Evolutionary conservation across 208 protist species (phyloP), one percentile per base, ranked within the genome.

Genomic region (Trypanosoma mega): DNA sequence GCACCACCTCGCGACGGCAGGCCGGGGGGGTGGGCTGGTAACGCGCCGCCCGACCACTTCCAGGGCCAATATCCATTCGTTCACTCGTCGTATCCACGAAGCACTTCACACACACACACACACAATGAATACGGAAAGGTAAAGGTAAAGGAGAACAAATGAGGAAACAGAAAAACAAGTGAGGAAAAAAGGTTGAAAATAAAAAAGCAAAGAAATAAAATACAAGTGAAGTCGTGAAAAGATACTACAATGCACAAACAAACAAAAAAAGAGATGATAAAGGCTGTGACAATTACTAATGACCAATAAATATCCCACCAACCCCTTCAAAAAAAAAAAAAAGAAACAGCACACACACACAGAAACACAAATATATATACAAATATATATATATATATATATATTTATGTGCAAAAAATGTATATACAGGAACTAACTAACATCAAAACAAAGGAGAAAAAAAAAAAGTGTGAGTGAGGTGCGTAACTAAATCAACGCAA

Each of bases 1-100:
- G 88, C 43, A 79, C 68, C 27, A 66, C 48, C 44, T 75, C 80
- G 26, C 75, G 56, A 55, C 79, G 72, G 2, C 48, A 30, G 3
- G 57, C 36, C 29, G 82, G 78, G n/a, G 80, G 54, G 31, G 20
- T 69, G 1, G 75, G 72, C 50, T 72, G 39, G 16, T 53, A 48
- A 23, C 55, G 48, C 39, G 20, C 51, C 12, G 56, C 39, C 41
- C 39, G 34, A n/a, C 65, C 49, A 27, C 49, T 60, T 2, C 27
- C 43, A 5, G 65, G 54, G 0, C 65, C 65, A 43, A 64, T 72
- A 43, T 64, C 44, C 65, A 72, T 72, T 16, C 14, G 0, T 3
- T 39, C 33, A 31, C 3, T 1, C 21, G 12, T 39, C 12, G 12
- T 39, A 6, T 39, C n/a, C n/a, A n/a, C n/a, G n/a, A n/a, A n/a